Conservation (phyloP, 2,329 filamentous ascomycete species). For the Pseudogymnoascus sp. region DNA sequence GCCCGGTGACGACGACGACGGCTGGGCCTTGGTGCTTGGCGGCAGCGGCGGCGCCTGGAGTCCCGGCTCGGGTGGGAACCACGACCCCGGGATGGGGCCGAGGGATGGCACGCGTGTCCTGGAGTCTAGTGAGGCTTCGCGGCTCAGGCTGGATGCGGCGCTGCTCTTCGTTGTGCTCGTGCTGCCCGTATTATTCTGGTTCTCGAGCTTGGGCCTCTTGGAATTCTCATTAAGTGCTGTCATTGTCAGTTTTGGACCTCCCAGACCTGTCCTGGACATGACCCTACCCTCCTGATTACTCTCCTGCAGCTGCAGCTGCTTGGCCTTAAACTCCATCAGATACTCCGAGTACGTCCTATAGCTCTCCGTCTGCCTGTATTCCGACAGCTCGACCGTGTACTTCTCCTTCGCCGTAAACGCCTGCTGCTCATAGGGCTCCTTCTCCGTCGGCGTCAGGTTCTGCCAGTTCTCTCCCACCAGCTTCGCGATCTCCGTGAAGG, state of each 20-base stretch:
- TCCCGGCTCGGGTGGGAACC: neutral
- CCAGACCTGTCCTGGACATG: neutral
- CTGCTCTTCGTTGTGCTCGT: neutral
- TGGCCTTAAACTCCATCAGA: slow-evolving; percentile 64
- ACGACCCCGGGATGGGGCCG: neutral
- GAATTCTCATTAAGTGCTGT: neutral
- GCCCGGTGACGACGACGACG: neutral
- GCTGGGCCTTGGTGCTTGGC: neutral
- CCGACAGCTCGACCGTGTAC: slow-evolving; percentile 57
- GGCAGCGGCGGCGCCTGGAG: neutral
- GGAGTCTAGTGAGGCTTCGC: neutral
- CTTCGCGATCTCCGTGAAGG: slow-evolving; percentile 72
- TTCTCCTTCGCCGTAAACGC: slow-evolving; percentile 64
- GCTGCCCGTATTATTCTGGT: neutral
- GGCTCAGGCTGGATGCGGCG: neutral
- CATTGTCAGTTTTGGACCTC: neutral
- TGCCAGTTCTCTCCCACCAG: slow-evolving; percentile 73
- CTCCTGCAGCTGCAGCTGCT: slow-evolving; percentile 35
- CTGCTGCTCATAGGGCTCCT: slow-evolving; percentile 60
- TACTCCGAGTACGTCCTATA: slow-evolving; percentile 61
- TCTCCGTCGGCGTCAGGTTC: slow-evolving; percentile 51
- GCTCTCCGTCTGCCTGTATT: slow-evolving; percentile 65
- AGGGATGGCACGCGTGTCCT: neutral
- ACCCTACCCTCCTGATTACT: neutral
- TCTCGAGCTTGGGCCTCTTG: slow-evolving; percentile 9